phyloP scores from a whole-genome alignment of 164 flowering plant genomes.

The Piper longum region DNA sequence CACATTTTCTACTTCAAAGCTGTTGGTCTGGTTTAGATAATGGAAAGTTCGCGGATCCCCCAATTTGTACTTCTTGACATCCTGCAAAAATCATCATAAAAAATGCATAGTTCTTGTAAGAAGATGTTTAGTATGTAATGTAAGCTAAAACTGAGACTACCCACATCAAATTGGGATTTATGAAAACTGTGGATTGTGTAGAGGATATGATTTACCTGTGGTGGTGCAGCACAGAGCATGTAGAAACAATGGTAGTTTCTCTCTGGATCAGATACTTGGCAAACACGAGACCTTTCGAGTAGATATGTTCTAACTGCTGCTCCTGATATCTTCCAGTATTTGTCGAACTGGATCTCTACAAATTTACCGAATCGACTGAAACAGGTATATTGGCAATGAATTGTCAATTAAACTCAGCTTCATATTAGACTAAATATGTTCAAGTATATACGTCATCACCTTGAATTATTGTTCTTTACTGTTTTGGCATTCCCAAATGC shows the following conservation, averaged over 20 bases:
- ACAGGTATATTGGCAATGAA: conserved; percentile 6
- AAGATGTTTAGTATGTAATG: too few relatives aligned
- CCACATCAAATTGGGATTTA: not conserved
- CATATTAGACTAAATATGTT: not conserved
- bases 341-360: conserved; percentile 78
- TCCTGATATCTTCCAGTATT: conserved; percentile 66
- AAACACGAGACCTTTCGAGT: conserved; percentile 78
- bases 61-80: conserved; percentile 47
- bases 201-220: conserved; percentile 29
- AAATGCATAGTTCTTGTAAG: not conserved
- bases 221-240: conserved; percentile 87
- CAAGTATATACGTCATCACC: conserved; percentile 21
- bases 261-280: conserved; percentile 76
- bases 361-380: conserved; percentile 85
- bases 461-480: conserved; percentile 77
- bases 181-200: not conserved
- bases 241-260: conserved; percentile 83
- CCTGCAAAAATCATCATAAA: conserved; percentile 25
- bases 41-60: conserved; percentile 64
- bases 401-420: not conserved
- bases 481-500: conserved; percentile 91
- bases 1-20: conserved; percentile 55
- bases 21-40: conserved; percentile 69
- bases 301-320: conserved; percentile 80
- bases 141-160: not conserved